phyloP scores from a whole-genome alignment of 805 yeast species.

The Starmerella ratchasimensis region DNA sequence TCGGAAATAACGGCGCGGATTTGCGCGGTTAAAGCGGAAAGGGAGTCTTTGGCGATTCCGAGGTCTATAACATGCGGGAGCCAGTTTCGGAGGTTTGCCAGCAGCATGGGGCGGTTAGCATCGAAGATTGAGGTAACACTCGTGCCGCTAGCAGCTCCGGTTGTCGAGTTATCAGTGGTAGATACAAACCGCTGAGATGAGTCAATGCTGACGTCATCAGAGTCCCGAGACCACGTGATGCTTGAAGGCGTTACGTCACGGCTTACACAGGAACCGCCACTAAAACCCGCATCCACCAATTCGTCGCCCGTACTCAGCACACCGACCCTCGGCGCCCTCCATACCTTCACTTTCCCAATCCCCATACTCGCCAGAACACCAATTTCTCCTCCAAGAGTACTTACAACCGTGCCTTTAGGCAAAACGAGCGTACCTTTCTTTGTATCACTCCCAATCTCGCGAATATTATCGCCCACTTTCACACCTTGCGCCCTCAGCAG shows the following conservation, averaged over 20 bases:
- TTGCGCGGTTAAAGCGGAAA: conserved; percentile 21
- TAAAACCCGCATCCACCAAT: conserved; percentile 27
- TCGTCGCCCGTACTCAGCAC: conserved; percentile 43
- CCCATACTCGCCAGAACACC: conserved; percentile 40
- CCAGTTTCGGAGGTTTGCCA: conserved; percentile 26
- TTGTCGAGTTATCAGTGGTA: too few relatives aligned
- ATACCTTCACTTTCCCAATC: conserved; percentile 28
- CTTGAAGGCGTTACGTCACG: too few relatives aligned
- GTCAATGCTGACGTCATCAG: too few relatives aligned
- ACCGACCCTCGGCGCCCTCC: conserved; percentile 33
- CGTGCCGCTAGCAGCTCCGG: conserved; percentile 29
- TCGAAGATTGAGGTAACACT: conserved; percentile 40
- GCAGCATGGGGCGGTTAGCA: conserved; percentile 36
- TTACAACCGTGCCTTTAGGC: conserved; percentile 28
- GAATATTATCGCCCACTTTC: conserved; percentile 32
- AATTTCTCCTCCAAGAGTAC: conserved; percentile 37
- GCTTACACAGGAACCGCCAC: too few relatives aligned
- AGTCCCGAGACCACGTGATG: too few relatives aligned
- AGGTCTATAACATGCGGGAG: conserved; percentile 31
- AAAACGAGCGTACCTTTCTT: conserved; percentile 30
- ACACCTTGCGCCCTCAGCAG: conserved; percentile 32
- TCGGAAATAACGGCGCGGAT: conserved; percentile 23
- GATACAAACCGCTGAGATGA: too few relatives aligned
- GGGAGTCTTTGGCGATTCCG: conserved; percentile 37
- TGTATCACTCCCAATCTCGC: conserved; percentile 38